Base-by-base conservation (phyloP, 176 grass and related monocot genomes). In the Typha latifolia region DNA sequence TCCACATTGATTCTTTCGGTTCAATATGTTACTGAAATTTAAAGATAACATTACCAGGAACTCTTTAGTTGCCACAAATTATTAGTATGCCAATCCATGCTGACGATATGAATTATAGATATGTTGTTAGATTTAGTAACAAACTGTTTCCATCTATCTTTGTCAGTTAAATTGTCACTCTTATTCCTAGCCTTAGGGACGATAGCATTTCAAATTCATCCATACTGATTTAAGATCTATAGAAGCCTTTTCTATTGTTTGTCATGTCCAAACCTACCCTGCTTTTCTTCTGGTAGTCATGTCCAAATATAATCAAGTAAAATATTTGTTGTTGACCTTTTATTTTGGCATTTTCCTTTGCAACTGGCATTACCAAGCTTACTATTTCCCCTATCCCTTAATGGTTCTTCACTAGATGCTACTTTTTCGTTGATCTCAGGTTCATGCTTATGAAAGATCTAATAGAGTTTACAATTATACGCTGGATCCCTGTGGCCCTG, bases 401-500 rank as follows among this genome's bases (percentile, higher is more conserved):
- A 53, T 16, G n/a, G 5, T 53, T 53, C 12, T 13, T 53, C 51
- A 10, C 1, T 57, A 4, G 52, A 57, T 9, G 52, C 1, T 57
- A 20, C 52, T 57, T 10, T 37, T 57, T 10, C 52, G 3, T 57
- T 12, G 20, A 57, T 16, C 32, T 34, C 73, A 95, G 90, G 90
- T 96, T 9, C 91, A 90, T 71, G 91, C 91, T 0, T 96, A 96
- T 22, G 91, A 96, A 75, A 82, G 91, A 64, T 96, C 87, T 2
- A 96, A 96, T 71, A 72, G 91, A 53, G 84, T 96, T 62, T 90
- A 85, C 76, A 85, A 96, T 53, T 92, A 85, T 63, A 49, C 69
- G 14, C 49, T 88, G 74, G 78, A 92, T 71, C 81, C 75, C 15
- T 92, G 84, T 14, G 89, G 81, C 15, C 82, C 84, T 2, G 69